Evolutionary conservation across 106 monocot genomes (phyloP).

Genomic region (Agapanthus africanus): DNA sequence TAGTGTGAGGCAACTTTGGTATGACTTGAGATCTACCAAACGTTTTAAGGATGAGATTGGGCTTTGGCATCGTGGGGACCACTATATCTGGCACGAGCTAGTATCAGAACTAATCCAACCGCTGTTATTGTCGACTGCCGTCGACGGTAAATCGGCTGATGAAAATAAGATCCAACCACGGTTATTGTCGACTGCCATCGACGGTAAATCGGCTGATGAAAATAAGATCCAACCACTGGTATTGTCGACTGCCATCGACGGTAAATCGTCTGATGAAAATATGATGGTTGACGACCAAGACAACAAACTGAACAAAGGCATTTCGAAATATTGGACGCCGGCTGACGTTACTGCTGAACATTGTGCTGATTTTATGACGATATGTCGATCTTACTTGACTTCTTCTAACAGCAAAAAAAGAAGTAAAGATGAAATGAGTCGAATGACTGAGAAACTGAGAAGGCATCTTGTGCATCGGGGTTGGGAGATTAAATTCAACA

Average conservation of each 20-base stretch:
- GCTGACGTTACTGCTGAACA: slow-evolving; percentile 20
- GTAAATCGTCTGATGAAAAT: no score
- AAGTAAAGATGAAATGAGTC: neutral
- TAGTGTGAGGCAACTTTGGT: slow-evolving; percentile 51
- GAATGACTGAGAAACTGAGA: slow-evolving; percentile 6
- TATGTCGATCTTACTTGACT: neutral
- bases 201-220: no score
- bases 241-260: no score
- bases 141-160: no score
- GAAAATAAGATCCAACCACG: no score
- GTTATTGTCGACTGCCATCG: no score
- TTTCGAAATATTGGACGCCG: slow-evolving; percentile 23
- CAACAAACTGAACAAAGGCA: no score
- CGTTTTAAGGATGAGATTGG: slow-evolving; percentile 24
- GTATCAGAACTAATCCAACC: slow-evolving; percentile 32
- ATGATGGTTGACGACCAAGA: no score
- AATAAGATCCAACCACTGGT: no score
- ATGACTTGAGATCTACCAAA: slow-evolving; percentile 25
- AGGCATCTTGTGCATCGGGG: slow-evolving; percentile 38
- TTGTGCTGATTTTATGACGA: slow-evolving; percentile 16
- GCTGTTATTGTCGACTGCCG: no score
- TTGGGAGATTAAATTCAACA: slow-evolving; percentile 28
- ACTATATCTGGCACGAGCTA: slow-evolving; percentile 19
- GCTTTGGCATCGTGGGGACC: slow-evolving; percentile 32
- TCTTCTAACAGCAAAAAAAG: no score